phyloP scores from a whole-genome alignment of 2,329 filamentous ascomycete species.

The Aspergillus sp. region DNA sequence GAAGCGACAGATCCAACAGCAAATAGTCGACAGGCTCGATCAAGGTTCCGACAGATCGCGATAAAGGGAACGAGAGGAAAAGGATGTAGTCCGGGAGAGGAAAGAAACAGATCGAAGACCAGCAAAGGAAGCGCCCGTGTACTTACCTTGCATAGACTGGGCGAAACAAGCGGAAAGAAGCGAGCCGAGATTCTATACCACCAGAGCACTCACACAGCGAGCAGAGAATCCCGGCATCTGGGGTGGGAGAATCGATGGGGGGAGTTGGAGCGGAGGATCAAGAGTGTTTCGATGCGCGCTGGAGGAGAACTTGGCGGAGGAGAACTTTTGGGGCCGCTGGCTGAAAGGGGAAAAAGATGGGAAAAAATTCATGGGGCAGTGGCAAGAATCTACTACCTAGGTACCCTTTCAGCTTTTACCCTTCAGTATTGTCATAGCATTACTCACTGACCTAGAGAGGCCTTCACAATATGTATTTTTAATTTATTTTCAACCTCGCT shows the following conservation, averaged over 20 bases:
- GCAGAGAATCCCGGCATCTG: conserved; percentile 19
- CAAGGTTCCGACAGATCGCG: not conserved
- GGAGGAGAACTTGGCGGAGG: conserved; percentile 11
- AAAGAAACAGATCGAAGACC: conserved; percentile 9
- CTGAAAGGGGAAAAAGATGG: not conserved
- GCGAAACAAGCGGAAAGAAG: conserved; percentile 23
- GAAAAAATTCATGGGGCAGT: conserved; percentile 1
- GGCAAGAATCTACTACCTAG: not conserved
- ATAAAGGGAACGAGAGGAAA: not conserved
- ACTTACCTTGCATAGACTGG: conserved; percentile 22
- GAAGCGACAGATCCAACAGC: not conserved
- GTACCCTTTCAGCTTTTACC: not conserved
- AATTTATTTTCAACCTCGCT: too few relatives aligned
- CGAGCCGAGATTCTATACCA: conserved; percentile 25
- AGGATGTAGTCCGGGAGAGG: conserved; percentile 3
- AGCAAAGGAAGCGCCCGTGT: conserved; percentile 16
- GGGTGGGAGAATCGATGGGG: conserved; percentile 5
- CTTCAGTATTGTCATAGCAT: not conserved
- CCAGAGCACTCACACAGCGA: conserved; percentile 19
- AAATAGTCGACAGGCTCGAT: not conserved
- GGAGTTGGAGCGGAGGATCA: conserved; percentile 8
- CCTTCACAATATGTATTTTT: not conserved
- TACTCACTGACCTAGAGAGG: not conserved
- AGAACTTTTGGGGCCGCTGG: conserved; percentile 2
- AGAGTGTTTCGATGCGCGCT: conserved; percentile 19